Conservation (phyloP, 1,284 basidiomycete genomes). For the Malassezia vespertilionis region DNA sequence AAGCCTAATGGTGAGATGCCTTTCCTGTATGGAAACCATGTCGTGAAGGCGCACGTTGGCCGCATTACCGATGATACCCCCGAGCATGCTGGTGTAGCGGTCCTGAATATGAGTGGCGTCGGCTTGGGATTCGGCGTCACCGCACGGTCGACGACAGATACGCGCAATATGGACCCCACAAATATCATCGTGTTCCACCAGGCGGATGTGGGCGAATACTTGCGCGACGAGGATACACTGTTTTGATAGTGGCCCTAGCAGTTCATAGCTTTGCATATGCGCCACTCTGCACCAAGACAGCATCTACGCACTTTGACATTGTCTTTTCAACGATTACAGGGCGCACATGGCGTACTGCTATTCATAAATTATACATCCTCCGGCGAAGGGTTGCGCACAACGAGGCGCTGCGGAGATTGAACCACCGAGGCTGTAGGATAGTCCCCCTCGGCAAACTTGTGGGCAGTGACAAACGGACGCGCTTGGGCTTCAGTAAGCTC, state of each 20-base stretch:
- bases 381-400: conserved; percentile 15
- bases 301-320: no score
- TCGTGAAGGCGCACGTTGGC: conserved; percentile 96
- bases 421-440: conserved; percentile 7
- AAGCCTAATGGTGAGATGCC: conserved; percentile 99
- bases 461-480: neutral
- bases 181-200: conserved; percentile 98
- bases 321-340: no score
- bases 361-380: conserved; percentile 8
- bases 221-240: conserved; percentile 42
- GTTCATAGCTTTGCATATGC: no score
- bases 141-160: conserved; percentile 86
- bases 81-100: conserved; percentile 95
- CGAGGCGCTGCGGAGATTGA: conserved; percentile 3
- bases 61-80: conserved; percentile 97
- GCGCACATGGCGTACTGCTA: no score
- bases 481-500: neutral
- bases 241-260: no score
- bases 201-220: conserved; percentile 53
- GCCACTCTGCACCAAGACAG: no score
- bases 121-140: conserved; percentile 95
- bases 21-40: conserved; percentile 96
- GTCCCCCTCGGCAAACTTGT: neutral
- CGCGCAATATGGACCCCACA: conserved; percentile 93
- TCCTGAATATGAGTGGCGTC: conserved; percentile 87